Evolutionary conservation across 805 yeast species (phyloP), one percentile per base, ranked within the genome.

Genomic region (Candida sithepensis): DNA sequence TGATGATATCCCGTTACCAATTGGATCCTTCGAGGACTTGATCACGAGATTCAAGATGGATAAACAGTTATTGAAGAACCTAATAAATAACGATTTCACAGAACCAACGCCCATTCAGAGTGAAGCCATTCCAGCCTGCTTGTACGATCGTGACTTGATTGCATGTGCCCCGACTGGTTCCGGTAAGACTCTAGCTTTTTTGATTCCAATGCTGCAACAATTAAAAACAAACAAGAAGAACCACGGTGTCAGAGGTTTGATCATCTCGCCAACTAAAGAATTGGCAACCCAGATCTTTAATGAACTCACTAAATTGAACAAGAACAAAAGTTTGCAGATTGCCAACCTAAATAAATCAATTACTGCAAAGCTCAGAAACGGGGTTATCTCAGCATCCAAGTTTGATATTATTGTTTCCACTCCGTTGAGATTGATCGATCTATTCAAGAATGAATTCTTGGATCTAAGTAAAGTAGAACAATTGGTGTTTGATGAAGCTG

Each of bases 111-210:
- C 97, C 3, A 88, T 94, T 57, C 99, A 94, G 68, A 79, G 89
- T 51, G 97, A 94, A 65, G 81, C 90, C 2, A 82, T 94, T 38
- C 97, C 99, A 2, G 71, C 81, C 9, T 68, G 88, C 13, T 68
- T 89, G 45, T 74, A 79, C 45, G 76, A 73, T 24, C 78, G 96
- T 49, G 97, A 92, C 62, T 64, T 94, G 30, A 72, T 94, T 39
- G 96, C 96, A 1, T 88, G 97, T 74, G 97, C 98, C 0, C 98
- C 98, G 41, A 94, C 99, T 1, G 99, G 99, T 57, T 89, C 97
- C 4, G 99, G 99, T 73, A 94, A 94, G 64, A 94, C 99, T 0
- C 72, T 94, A 42, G 96, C 97, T 26, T 94, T 86, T 62, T 70
- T 88, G 47, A 79, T 90, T 16, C 99, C 99, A 3, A 58, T 92